A percentile compares a stretch with the other conserved stretches of the same genome.
Evolutionary conservation across 768 basidiomycete species (phyloP).

Genomic region (Candolleomyces aberdarensis): DNA sequence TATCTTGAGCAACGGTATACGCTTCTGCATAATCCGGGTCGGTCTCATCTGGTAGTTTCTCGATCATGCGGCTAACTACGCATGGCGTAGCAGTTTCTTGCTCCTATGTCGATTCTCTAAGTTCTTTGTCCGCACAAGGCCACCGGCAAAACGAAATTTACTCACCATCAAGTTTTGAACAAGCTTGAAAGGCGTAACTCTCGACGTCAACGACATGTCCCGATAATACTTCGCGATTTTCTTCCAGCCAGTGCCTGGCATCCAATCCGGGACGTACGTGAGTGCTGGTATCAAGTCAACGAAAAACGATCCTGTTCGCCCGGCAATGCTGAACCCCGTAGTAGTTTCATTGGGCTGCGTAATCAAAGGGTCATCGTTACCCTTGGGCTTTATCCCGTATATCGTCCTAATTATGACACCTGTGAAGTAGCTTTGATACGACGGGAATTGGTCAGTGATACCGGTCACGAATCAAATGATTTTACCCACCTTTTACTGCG

Average conservation of each 20-base stretch:
- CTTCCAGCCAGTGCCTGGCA: slow-evolving; percentile 48
- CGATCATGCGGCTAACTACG: slow-evolving; percentile 4
- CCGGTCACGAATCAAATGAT: not conserved
- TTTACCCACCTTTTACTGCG: not conserved
- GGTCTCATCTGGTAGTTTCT: not conserved
- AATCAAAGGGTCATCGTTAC: slow-evolving; percentile 9
- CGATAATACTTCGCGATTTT: slow-evolving; percentile 33
- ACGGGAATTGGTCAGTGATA: not conserved
- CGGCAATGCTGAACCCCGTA: not conserved
- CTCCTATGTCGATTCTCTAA: not conserved
- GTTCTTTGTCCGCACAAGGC: not conserved
- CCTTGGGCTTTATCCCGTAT: slow-evolving; percentile 4
- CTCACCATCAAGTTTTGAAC: not conserved
- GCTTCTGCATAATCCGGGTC: too few relatives aligned
- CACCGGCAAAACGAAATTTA: not conserved
- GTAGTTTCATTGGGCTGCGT: not conserved
- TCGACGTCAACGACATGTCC: not conserved
- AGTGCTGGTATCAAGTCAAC: slow-evolving; percentile 24
- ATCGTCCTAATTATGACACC: slow-evolving; percentile 2
- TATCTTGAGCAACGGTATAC: too few relatives aligned
- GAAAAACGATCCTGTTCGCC: slow-evolving; percentile 9
- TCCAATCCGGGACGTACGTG: slow-evolving; percentile 44
- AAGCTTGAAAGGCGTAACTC: not conserved
- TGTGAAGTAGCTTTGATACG: not conserved
- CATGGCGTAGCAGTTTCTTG: not conserved